Percentiles rank a stretch among this genome's conserved stretches.
Evolutionary conservation across 2,329 filamentous ascomycete species (phyloP).

Genomic region (Talaromyces sp.): DNA sequence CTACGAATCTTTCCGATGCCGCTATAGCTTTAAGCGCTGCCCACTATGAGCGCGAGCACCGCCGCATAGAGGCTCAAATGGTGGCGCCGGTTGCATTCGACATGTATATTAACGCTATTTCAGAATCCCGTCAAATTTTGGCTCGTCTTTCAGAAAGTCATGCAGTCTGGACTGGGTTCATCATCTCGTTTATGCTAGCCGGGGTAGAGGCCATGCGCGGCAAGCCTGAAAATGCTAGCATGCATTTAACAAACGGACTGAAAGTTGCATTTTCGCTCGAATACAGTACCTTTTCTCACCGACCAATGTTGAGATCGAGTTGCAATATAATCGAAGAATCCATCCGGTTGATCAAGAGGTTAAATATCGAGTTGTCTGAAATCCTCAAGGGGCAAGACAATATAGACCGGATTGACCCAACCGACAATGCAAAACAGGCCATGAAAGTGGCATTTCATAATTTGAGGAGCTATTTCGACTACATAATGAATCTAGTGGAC

Average conservation of each 20-base stretch:
- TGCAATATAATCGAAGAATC: background rate
- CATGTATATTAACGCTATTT: slow-evolving; percentile 8
- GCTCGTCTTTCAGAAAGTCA: background rate
- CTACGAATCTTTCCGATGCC: background rate
- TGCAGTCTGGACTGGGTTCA: background rate
- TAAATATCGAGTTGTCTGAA: background rate
- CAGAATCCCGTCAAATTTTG: background rate
- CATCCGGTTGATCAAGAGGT: background rate
- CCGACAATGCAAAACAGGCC: background rate
- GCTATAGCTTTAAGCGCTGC: slow-evolving; percentile 2
- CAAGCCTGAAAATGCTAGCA: background rate
- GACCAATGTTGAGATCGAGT: background rate
- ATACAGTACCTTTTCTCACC: background rate
- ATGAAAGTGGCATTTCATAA: background rate
- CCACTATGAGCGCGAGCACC: background rate
- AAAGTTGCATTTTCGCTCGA: background rate
- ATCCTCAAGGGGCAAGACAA: background rate
- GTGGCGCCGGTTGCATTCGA: background rate
- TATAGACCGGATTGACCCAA: background rate
- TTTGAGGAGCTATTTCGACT: background rate
- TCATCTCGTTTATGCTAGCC: background rate
- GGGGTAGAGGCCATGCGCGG: background rate
- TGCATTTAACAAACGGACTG: background rate
- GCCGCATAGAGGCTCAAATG: background rate
- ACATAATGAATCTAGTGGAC: background rate